These are phyloP conservation scores for Tripterygium wilfordii DNA, from an alignment of 177 flowering plant genomes.

Conservation along the genomic window DNA sequence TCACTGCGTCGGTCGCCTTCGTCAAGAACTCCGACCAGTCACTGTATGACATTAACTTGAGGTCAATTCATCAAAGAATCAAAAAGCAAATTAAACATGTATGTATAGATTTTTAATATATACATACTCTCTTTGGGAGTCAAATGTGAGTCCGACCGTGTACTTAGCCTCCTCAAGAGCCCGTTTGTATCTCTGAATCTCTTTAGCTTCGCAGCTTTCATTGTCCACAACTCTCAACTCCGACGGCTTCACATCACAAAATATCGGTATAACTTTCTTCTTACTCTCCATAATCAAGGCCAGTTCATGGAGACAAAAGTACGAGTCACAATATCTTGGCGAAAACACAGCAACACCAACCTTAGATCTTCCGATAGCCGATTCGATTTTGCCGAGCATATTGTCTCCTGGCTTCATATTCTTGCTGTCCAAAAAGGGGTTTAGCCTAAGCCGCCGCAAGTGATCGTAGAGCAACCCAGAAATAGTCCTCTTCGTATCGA, in stretches of 20 bases:
- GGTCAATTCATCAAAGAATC: neutral
- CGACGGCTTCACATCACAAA: conserved; percentile 37
- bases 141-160: conserved; percentile 38
- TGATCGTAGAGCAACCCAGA: conserved; percentile 33
- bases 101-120: neutral
- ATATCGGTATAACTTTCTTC: conserved; percentile 35
- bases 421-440: conserved; percentile 38
- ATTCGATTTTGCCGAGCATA: conserved; percentile 24
- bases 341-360: conserved; percentile 38
- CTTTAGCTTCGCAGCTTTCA: conserved; percentile 7
- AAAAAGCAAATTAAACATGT: neutral
- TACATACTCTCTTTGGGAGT: conserved; percentile 24
- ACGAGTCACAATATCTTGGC: conserved; percentile 33
- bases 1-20: conserved; percentile 21
- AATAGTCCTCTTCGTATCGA: conserved; percentile 34
- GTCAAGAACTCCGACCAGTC: conserved; percentile 17
- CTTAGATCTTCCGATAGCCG: conserved; percentile 25
- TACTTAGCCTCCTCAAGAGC: conserved; percentile 37
- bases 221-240: conserved; percentile 20
- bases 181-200: conserved; percentile 18
- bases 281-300: conserved; percentile 28
- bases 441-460: conserved; percentile 12
- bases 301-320: conserved; percentile 38
- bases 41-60: neutral
- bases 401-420: conserved; percentile 46